Conservation (phyloP, 345 rosid species). For the Eucalyptus leucophloia region DNA sequence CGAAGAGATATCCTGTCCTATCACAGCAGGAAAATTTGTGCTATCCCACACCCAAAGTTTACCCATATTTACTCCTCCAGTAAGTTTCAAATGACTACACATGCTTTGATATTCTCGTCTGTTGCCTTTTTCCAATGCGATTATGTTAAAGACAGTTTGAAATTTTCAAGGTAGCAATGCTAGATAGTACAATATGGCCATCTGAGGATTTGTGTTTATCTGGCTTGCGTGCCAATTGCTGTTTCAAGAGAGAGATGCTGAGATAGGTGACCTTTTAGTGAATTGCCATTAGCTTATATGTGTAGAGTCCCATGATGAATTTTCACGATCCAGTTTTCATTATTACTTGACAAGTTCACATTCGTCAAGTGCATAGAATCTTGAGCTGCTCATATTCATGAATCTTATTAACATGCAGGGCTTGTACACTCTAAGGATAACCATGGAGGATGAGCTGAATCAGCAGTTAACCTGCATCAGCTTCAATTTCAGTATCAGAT, state of each 20-base stretch:
- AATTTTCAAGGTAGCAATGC: background rate
- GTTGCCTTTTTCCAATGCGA: background rate
- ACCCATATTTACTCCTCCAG: constrained; percentile 50
- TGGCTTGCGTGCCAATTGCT: background rate
- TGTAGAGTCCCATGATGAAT: background rate
- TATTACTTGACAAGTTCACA: background rate
- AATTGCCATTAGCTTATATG: background rate
- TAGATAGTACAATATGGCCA: background rate
- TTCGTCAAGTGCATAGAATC: background rate
- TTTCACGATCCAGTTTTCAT: background rate
- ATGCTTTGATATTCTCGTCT: background rate
- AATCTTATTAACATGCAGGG: constrained; percentile 24
- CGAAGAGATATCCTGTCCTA: constrained; percentile 41
- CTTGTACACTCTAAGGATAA: constrained; percentile 41
- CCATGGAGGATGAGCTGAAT: constrained; percentile 22
- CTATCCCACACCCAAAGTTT: constrained; percentile 58
- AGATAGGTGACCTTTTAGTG: background rate
- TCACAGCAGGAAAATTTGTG: constrained; percentile 35
- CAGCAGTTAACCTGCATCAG: constrained; percentile 42
- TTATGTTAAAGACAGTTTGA: background rate
- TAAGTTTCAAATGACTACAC: background rate
- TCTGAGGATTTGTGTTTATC: background rate
- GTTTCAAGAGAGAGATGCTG: background rate
- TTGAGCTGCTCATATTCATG: background rate
- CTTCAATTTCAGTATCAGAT: constrained; percentile 35